phyloP scores from a whole-genome alignment of 2,329 filamentous ascomycete genomes.

The Tolypocladium sp. region DNA sequence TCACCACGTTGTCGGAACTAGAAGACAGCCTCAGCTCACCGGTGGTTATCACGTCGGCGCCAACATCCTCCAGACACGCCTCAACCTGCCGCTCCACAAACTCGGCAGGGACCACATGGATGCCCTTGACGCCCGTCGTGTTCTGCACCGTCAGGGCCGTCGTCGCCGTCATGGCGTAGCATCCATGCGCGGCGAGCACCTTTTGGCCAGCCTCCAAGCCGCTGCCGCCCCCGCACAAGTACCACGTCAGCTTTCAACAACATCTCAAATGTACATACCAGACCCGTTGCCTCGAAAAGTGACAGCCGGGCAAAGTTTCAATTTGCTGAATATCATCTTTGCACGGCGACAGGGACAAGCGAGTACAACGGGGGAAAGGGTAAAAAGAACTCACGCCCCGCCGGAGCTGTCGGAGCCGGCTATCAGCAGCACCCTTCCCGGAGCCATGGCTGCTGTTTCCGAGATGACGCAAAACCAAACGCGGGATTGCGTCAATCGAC shows the following conservation, averaged over 20 bases:
- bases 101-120: conserved; percentile 67
- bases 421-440: conserved; percentile 61
- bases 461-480: background rate
- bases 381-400: conserved; percentile 54
- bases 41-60: conserved; percentile 84
- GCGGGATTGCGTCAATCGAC: background rate
- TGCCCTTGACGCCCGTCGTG: conserved; percentile 71
- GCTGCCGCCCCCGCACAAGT: conserved; percentile 34
- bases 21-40: conserved; percentile 40
- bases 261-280: background rate
- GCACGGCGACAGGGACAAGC: no score
- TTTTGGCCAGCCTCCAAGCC: conserved; percentile 95
- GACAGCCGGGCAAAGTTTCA: background rate
- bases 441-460: conserved; percentile 19
- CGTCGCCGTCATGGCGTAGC: conserved; percentile 93
- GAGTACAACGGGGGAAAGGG: conserved; percentile 1
- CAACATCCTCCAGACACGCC: conserved; percentile 74
- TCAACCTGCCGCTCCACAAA: conserved; percentile 84
- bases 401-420: conserved; percentile 88
- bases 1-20: background rate
- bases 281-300: background rate
- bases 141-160: conserved; percentile 96
- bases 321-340: background rate
- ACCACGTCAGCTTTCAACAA: background rate
- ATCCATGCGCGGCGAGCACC: conserved; percentile 82